phyloP scores from a whole-genome alignment of 352 stramenopile species.

The Phytophthora ohioensis region DNA sequence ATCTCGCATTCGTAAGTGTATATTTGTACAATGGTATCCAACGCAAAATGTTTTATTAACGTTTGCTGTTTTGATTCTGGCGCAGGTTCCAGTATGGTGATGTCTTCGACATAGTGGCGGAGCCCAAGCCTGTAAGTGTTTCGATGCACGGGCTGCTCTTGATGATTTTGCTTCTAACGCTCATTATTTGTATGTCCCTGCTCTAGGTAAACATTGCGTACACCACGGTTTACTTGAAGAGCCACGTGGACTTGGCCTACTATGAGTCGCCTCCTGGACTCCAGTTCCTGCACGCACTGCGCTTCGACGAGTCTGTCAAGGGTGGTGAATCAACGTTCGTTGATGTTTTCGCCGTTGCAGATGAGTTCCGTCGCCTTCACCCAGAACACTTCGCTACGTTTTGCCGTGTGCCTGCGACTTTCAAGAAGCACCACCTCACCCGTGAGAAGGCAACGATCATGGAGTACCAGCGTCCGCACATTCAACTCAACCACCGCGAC shows the following conservation, averaged over 20 bases:
- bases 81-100: slow-evolving; percentile 86
- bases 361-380: slow-evolving; percentile 70
- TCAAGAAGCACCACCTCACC: slow-evolving; percentile 94
- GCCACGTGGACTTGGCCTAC: slow-evolving; percentile 96
- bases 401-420: slow-evolving; percentile 91
- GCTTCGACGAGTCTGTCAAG: slow-evolving; percentile 86
- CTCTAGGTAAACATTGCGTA: slow-evolving; percentile 95
- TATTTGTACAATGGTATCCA: background rate
- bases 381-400: slow-evolving; percentile 81
- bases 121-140: slow-evolving; percentile 74
- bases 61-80: background rate
- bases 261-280: slow-evolving; percentile 97
- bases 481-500: slow-evolving; percentile 86
- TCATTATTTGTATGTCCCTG: slow-evolving; percentile 5
- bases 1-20: slow-evolving; percentile 82
- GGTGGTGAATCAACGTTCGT: slow-evolving; percentile 89
- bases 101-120: slow-evolving; percentile 85
- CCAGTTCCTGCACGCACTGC: slow-evolving; percentile 94
- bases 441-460: slow-evolving; percentile 91
- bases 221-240: slow-evolving; percentile 90
- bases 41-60: background rate
- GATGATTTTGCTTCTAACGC: background rate
- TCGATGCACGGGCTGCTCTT: background rate
- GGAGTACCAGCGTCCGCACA: slow-evolving; percentile 95
- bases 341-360: slow-evolving; percentile 80